phyloP scores from a whole-genome alignment of 2,329 filamentous ascomycete genomes.

The Beauveria caledonica region DNA sequence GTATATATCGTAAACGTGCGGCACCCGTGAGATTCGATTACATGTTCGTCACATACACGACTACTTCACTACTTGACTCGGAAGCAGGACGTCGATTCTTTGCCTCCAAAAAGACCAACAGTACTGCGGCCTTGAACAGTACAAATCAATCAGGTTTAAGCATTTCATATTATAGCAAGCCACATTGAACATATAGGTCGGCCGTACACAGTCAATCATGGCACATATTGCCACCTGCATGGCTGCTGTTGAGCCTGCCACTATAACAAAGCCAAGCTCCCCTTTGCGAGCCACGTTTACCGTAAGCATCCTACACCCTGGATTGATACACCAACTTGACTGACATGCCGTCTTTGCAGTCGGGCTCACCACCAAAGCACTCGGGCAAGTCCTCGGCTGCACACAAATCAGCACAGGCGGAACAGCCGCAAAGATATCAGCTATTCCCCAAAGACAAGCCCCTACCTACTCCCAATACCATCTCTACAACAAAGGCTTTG shows the following conservation, averaged over 20 bases:
- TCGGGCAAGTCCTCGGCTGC: constrained; percentile 40
- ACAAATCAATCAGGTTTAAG: not conserved
- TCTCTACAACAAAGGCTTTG: constrained; percentile 29
- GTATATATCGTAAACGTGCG: constrained; percentile 11
- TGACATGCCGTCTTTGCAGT: constrained; percentile 13
- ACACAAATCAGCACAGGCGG: constrained; percentile 52
- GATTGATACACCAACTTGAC: constrained; percentile 12
- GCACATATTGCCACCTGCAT: constrained; percentile 56
- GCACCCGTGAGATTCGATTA: not conserved
- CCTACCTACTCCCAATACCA: constrained; percentile 24
- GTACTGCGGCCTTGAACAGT: not conserved
- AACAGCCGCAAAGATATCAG: constrained; percentile 48
- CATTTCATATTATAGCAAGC: not conserved
- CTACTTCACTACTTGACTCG: not conserved
- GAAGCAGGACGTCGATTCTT: not conserved
- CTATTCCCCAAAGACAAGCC: constrained; percentile 49
- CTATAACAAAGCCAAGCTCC: constrained; percentile 44
- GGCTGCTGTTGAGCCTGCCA: constrained; percentile 38
- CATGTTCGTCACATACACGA: constrained; percentile 2
- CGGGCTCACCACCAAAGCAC: constrained; percentile 8
- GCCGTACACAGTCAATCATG: constrained; percentile 31
- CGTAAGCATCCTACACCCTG: constrained; percentile 25
- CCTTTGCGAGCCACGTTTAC: constrained; percentile 36
- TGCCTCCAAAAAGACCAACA: not conserved
- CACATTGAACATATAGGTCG: not conserved